Base-by-base conservation (phyloP, 192 early-diverging fungal genomes). In the Mortierella alpina region DNA sequence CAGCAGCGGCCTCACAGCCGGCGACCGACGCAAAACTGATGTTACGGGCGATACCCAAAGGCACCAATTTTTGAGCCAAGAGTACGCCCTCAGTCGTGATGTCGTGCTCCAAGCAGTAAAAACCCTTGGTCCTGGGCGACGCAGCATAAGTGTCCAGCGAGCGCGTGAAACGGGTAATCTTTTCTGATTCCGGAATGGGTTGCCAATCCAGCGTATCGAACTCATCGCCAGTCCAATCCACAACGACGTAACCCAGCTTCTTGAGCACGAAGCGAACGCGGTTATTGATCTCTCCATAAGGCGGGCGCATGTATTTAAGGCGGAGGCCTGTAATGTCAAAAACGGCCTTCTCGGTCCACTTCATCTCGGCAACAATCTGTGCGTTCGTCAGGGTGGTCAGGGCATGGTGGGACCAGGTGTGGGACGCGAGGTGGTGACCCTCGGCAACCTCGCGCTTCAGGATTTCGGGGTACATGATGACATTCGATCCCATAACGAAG, bases 201-300 rank as follows among this genome's bases (percentile, higher is more conserved):
- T 65, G 48, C 63, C 55, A 73, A 41, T 73, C 71, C 7, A 57
- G 64, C 11, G 71, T 65, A 60, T 80, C 76, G 23, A 62, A 65
- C 0, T 22, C 53, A 69, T 83, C 75, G 18, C 45, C 39, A 48
- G 69, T 59, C 75, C 75, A 79, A n/a, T 70, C 46, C 49, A 73
- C 72, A 54, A 79, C 41, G 48, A 60, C 69, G 53, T 81, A 88
- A 48, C 88, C 92, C 69, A 94, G 74, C 51, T 90, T 83, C 45
- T 68, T 59, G 15, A 85, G 82, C 61, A 94, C 89, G 52, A 77
- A 83, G 52, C 93, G 85, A 45, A 93, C 88, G 70, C 92, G 89
- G 73, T 94, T 88, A 76, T 93, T 90, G 45, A 91, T 82, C 66
- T 93, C 93, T 31, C 92, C 92, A 57, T 87, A 65, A 11, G 75